These are phyloP conservation scores for Penicillium fimorum DNA, from an alignment of 495 filamentous ascomycete species.

Conservation along the genomic window DNA sequence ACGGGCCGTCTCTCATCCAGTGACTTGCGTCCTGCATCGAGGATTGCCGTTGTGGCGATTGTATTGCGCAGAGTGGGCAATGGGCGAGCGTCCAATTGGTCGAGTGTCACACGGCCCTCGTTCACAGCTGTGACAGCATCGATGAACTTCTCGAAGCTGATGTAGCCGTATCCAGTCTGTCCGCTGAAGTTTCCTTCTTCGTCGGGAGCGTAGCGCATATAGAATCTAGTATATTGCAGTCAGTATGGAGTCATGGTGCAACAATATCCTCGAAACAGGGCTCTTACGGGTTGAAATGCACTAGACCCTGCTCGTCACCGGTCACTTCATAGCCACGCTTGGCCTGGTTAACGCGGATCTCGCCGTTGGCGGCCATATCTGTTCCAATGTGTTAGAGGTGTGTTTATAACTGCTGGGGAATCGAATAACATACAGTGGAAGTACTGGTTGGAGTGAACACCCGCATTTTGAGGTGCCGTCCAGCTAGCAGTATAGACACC, in stretches of 20 bases:
- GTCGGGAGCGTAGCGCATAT: slow-evolving; percentile 94
- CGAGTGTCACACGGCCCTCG: slow-evolving; percentile 64
- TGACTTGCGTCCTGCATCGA: slow-evolving; percentile 79
- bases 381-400: slow-evolving; percentile 8
- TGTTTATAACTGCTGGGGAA: neutral
- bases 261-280: neutral
- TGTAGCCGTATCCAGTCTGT: slow-evolving; percentile 89
- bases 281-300: slow-evolving; percentile 76
- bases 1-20: slow-evolving; percentile 79
- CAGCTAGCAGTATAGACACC: slow-evolving; percentile 94
- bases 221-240: slow-evolving; percentile 56
- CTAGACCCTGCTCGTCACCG: slow-evolving; percentile 66
- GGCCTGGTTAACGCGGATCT: slow-evolving; percentile 87
- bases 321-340: slow-evolving; percentile 96
- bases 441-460: slow-evolving; percentile 92
- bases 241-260: neutral
- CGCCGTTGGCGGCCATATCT: slow-evolving; percentile 77
- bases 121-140: slow-evolving; percentile 80
- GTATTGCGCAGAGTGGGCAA: slow-evolving; percentile 86
- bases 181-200: slow-evolving; percentile 93
- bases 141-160: slow-evolving; percentile 94
- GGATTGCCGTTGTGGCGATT: slow-evolving; percentile 84
- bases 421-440: slow-evolving; percentile 65
- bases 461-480: slow-evolving; percentile 89
- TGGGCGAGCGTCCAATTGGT: slow-evolving; percentile 73